Percentiles rank a stretch among this genome's conserved stretches.
Conservation (phyloP, 2,329 filamentous ascomycete genomes). For the Trichoderma simmonsii region DNA sequence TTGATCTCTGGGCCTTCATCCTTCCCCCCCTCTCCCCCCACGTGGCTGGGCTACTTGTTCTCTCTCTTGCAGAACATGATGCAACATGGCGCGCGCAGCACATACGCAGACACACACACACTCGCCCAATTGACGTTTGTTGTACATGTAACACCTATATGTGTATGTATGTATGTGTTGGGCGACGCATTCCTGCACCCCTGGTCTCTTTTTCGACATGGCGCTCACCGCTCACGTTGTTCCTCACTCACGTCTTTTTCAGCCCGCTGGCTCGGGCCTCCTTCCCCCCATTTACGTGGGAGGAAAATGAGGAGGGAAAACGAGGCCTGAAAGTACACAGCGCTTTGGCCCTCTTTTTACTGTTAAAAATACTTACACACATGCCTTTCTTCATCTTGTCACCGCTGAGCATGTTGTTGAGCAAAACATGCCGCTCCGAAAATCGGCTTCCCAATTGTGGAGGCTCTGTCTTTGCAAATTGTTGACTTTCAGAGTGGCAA, state of each 20-base stretch:
- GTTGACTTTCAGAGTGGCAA: neutral
- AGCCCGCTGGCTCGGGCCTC: neutral
- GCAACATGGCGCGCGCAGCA: neutral
- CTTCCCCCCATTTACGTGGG: neutral
- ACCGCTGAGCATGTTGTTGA: neutral
- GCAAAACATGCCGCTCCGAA: neutral
- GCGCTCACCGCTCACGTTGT: neutral
- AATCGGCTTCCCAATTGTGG: neutral
- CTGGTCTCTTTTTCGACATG: neutral
- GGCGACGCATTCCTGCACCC: conserved; percentile 10
- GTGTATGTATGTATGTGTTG: conserved; percentile 4
- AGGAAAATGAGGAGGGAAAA: neutral
- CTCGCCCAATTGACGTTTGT: neutral
- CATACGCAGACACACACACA: neutral
- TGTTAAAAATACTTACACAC: neutral
- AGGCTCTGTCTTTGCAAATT: neutral
- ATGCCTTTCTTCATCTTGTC: neutral
- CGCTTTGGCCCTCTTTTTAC: conserved; percentile 4
- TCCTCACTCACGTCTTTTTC: neutral
- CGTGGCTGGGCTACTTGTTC: neutral
- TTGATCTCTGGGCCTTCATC: neutral
- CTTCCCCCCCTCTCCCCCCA: neutral
- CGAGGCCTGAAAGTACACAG: neutral
- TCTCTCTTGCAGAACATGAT: neutral
- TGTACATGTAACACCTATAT: neutral